These are phyloP conservation scores for Neurospora sp. DNA, from an alignment of 495 filamentous ascomycete genomes.

Conservation along the genomic window DNA sequence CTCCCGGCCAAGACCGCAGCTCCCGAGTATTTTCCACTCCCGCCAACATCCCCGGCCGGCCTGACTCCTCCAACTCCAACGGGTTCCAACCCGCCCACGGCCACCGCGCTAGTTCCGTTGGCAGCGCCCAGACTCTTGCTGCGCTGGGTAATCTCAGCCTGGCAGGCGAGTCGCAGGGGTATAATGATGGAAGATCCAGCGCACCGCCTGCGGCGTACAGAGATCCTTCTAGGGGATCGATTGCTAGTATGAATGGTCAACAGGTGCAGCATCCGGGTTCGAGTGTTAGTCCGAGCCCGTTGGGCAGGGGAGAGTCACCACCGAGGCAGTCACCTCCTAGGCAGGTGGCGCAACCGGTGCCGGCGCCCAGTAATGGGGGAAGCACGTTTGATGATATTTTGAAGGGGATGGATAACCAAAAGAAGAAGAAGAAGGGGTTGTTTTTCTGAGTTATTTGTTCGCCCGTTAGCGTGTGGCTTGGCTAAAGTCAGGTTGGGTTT, in stretches of 20 bases:
- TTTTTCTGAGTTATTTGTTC: conserved; percentile 22
- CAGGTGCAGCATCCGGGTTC: neutral
- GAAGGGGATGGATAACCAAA: conserved; percentile 36
- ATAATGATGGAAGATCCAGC: neutral
- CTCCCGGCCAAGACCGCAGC: neutral
- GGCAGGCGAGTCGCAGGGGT: neutral
- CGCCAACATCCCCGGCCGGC: neutral
- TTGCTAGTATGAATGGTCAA: neutral
- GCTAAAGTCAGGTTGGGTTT: neutral
- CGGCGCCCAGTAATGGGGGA: neutral
- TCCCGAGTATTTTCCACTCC: neutral
- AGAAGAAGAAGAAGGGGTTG: conserved; percentile 34
- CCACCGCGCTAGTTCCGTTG: neutral
- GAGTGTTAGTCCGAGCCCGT: neutral
- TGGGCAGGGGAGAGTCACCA: neutral
- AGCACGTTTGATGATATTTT: conserved; percentile 60
- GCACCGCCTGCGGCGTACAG: neutral
- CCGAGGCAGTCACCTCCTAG: neutral
- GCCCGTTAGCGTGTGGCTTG: neutral
- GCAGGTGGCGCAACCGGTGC: neutral
- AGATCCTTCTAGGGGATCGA: neutral
- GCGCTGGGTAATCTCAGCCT: neutral
- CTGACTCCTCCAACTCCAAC: neutral
- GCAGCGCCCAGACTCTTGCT: neutral
- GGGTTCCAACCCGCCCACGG: neutral